A percentile compares a stretch with the other conserved stretches of the same genome.
Evolutionary conservation across 179 eudicot species (phyloP).

Genomic region (Sideroxylon spinosum): DNA sequence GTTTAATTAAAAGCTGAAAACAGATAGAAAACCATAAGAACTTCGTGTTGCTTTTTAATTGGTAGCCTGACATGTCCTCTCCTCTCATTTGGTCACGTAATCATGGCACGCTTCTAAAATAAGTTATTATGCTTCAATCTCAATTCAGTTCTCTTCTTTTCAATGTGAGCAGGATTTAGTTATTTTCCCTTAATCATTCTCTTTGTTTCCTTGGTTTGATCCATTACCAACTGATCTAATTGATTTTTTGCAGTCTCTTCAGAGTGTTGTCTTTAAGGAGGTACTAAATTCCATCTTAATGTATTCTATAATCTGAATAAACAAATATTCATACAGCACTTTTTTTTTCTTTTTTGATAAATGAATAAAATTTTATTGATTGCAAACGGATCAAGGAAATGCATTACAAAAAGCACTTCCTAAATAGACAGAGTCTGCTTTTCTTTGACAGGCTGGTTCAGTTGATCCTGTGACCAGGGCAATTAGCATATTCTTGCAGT

Average conservation of each 20-base stretch:
- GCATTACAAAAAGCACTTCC: not conserved
- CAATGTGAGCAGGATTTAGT: not conserved
- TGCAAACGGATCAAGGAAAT: not conserved
- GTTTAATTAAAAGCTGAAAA: no score
- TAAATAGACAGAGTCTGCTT: not conserved
- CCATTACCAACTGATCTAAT: conserved; percentile 23
- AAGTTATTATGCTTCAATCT: not conserved
- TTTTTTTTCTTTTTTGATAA: no score
- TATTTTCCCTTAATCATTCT: not conserved
- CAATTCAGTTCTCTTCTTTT: not conserved
- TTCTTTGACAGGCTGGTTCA: conserved; percentile 74
- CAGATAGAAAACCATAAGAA: no score
- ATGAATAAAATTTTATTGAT: no score
- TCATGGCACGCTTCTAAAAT: not conserved
- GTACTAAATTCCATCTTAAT: conserved; percentile 29
- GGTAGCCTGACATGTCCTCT: not conserved
- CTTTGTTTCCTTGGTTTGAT: conserved; percentile 15
- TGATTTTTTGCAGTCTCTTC: conserved; percentile 73
- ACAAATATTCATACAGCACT: not conserved
- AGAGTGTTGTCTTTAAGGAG: conserved; percentile 98
- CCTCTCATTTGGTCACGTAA: not conserved
- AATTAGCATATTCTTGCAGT: conserved; percentile 86
- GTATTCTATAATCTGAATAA: not conserved
- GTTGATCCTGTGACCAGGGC: conserved; percentile 93
- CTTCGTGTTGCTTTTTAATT: not conserved